Base-by-base conservation (phyloP, 2,329 filamentous ascomycete genomes). In the Colletotrichum cordylinicola region DNA sequence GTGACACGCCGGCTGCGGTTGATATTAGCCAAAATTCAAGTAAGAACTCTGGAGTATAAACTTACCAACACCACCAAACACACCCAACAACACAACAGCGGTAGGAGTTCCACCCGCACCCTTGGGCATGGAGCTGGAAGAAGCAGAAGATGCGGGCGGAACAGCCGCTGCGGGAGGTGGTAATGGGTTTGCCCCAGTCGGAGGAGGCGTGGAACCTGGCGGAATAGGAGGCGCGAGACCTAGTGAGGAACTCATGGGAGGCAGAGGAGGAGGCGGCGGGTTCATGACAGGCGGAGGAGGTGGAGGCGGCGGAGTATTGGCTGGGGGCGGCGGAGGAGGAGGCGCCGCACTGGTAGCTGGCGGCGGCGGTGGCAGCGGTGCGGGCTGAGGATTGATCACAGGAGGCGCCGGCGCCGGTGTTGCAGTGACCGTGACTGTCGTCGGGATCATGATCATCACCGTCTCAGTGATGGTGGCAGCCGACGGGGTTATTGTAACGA, bases 1-100 rank as follows among this genome's bases (percentile, higher is more conserved):
- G n/a, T 5, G 74, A 76, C 3, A 76, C 70, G 8, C 74, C 74
- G 33, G 74, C 74, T 76, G 10, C n/a, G 13, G 1, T 2, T 2
- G 2, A 24, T 15, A 37, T 76, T 13, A 76, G 70, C 5, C 16
- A 1, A 3, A 4, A 7, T 13, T 8, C 58, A 9, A 13, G 2
- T 15, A 4, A 21, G 7, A 13, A 2, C 13, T 27, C 9, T 1
- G 27, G 3, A 1, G 8, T 16, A 8, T 18, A 8, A 18, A 33
- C 74, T 60, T 65, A 76, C 74, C 74, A 52, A 76, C 74, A 61
- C 74, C 74, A 9, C 74, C 74, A 21, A 76, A 76, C 4, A 76
- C 74, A 24, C 74, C 74, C 8, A 76, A 16, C 13, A 76, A 61
- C 0, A 76, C 74, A 8, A 76, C 74, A 2, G 74, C 74, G 6